Base-by-base conservation (phyloP, 2,329 filamentous ascomycete species). In the Botrytis fabae region DNA sequence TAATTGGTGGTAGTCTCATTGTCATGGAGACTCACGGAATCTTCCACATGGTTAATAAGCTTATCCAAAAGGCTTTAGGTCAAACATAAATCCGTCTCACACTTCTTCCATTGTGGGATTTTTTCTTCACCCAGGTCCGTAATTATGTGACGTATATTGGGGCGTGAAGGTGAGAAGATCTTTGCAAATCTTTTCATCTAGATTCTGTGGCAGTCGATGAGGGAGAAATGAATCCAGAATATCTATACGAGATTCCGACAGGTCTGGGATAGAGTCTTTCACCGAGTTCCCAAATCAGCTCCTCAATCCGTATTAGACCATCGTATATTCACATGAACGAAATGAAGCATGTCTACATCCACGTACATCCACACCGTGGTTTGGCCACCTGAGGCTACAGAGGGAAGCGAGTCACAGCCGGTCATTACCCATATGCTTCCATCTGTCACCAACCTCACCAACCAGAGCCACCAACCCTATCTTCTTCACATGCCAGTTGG, bases 281-380 rank as follows among this genome's bases (percentile, higher is more conserved):
- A 63, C 38, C 61, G 61, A 63, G 61, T 40, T 63, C 40, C 25
- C 38, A 63, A 28, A 42, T 63, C 61, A 63, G 38, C 28, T 12
- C 25, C 14, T 42, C 61, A 10, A 22, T 25, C 25, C 16, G 60
- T 18, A 62, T 62, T 42, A 40, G 25, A 40, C 35, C 9, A 2
- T n/a, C 12, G 25, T 25, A 38, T 25, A 38, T 25, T 38, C 59
- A 61, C 35, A 40, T n/a, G 35, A 40, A 16, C 60, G 60, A 62
- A 62, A 42, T 25, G 38, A 62, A 62, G 60, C 35, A 28, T 40
- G 35, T 62, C 22, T 62, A 62, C 35, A n/a, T 25, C 14, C 28
- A 28, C 25, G 10, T n/a, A 38, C 38, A 38, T 38, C 38, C 48
- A 54, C 48, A 25, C 40, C 60, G 32, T 42, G 10, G 18, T n/a